phyloP scores from a whole-genome alignment of 1,139 yeast genomes.

The Geotrichum aggregatum region DNA sequence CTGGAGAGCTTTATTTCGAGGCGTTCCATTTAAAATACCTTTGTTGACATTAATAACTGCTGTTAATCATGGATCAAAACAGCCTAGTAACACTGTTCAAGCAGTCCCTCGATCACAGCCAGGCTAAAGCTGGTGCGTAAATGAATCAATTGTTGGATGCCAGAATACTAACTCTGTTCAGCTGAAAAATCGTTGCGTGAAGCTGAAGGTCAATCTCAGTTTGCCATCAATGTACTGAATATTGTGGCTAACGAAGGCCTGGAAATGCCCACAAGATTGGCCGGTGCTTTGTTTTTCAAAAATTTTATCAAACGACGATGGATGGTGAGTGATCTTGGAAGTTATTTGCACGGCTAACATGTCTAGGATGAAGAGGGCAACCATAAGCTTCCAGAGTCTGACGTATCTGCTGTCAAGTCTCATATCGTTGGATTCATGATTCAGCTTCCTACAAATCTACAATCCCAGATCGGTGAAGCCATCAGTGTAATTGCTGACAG shows the following conservation, averaged over 20 bases:
- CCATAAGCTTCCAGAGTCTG: conserved; percentile 57
- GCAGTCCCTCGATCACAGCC: conserved; percentile 23
- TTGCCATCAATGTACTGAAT: conserved; percentile 69
- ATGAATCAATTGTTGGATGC: background rate
- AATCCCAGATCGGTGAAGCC: conserved; percentile 90
- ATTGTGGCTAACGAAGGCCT: conserved; percentile 64
- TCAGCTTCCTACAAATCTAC: conserved; percentile 66
- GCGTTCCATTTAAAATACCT: background rate
- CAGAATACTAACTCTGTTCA: conserved; percentile 2
- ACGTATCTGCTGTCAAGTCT: conserved; percentile 62
- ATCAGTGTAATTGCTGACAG: conserved; percentile 89
- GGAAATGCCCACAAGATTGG: conserved; percentile 61
- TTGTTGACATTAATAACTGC: background rate
- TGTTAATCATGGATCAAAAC: conserved; percentile 10
- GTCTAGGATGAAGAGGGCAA: conserved; percentile 71
- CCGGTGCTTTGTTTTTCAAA: conserved; percentile 88
- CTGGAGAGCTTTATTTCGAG: background rate
- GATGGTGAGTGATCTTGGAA: conserved; percentile 43
- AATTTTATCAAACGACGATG: conserved; percentile 80
- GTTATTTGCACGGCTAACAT: background rate
- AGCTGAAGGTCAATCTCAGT: conserved; percentile 65
- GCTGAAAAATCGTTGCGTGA: conserved; percentile 48
- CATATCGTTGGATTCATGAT: conserved; percentile 85
- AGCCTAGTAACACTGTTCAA: conserved; percentile 19
- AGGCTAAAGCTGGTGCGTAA: conserved; percentile 22